Evolutionary conservation across 2,329 filamentous ascomycete genomes (phyloP), one percentile per base, ranked within the genome.

Genomic region (Penicillium sp.): DNA sequence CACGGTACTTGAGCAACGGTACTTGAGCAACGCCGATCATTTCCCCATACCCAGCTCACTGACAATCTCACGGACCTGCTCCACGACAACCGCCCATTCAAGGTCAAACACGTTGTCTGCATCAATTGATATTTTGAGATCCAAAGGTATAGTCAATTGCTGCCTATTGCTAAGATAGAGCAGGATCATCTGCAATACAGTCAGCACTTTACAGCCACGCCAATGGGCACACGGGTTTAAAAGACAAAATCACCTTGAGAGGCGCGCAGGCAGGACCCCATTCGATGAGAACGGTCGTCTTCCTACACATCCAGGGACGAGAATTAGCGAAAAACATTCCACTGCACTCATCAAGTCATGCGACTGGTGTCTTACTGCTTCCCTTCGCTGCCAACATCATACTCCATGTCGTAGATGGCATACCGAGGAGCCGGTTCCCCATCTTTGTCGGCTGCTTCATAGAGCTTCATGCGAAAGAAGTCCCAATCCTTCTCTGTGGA

Each of bases 331-430:
- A 11, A 11, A 5, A 16, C 9, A 16, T 31, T 13, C 16, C 19
- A 34, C 19, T 39, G 3, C 5, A 31, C 19, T 33, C 15, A 9
- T 11, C 4, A 10, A 19, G n/a, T 41, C 23, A 8, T 19, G 2
- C 1, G 13, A 13, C 9, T 16, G 33, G 7, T 25, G 10, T 15
- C 36, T 43, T 53, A 73, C 70, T 71, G 67, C 57, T 72, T 73
- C 47, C 72, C 72, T 57, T 74, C 72, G 53, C 68, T 70, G 16
- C 64, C 71, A 49, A 73, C 61, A 46, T 75, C 71, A 57, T 73
- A 74, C 23, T 72, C 67, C 34, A 75, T 68, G 55, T 74, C 71
- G 55, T 74, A 75, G 50, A 74, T 67, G 25, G 71, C 72, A 59
- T 73, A 75, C 19, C 74, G 66, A 11, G 53, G 53, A 23, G 29